A percentile compares a stretch with the other conserved stretches of the same genome.
Conservation (phyloP, 805 yeast genomes). For the Starmerella geochares region DNA sequence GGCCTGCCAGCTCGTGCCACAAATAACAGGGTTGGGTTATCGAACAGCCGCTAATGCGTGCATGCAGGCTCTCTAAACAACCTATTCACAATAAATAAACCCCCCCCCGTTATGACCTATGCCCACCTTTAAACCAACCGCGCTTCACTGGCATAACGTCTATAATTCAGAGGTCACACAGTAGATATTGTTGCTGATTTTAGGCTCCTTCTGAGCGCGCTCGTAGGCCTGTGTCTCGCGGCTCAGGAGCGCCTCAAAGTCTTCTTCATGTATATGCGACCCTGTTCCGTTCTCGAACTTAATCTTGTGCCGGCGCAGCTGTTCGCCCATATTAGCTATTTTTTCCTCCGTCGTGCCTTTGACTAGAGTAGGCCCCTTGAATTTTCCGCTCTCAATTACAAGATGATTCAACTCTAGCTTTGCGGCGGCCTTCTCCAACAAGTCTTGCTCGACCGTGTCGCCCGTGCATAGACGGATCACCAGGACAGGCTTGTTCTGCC, state of each 20-base stretch:
- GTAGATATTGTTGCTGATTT: slow-evolving; percentile 18
- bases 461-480: slow-evolving; percentile 67
- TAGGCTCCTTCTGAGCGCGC: slow-evolving; percentile 14
- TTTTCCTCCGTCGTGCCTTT: slow-evolving; percentile 17
- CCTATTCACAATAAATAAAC: too few species aligned
- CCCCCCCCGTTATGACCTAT: too few species aligned
- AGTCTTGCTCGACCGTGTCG: slow-evolving; percentile 73
- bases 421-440: slow-evolving; percentile 66
- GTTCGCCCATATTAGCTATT: slow-evolving; percentile 18
- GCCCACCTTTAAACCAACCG: too few species aligned
- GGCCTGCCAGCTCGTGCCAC: too few species aligned
- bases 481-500: slow-evolving; percentile 75
- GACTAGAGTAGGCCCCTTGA: slow-evolving; percentile 24
- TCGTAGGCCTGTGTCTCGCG: slow-evolving; percentile 23
- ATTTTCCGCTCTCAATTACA: slow-evolving; percentile 55
- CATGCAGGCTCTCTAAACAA: too few species aligned
- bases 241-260: slow-evolving; percentile 24
- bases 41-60: too few species aligned
- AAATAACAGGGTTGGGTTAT: too few species aligned
- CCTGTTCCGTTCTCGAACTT: slow-evolving; percentile 25
- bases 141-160: background rate
- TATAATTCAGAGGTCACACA: slow-evolving; percentile 17
- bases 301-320: slow-evolving; percentile 38
- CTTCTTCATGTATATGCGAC: slow-evolving; percentile 15
- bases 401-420: slow-evolving; percentile 70